A percentile compares a stretch with the other conserved stretches of the same genome.
Conservation (phyloP, 2,329 filamentous ascomycete genomes). For the Beauveria bassiana region DNA sequence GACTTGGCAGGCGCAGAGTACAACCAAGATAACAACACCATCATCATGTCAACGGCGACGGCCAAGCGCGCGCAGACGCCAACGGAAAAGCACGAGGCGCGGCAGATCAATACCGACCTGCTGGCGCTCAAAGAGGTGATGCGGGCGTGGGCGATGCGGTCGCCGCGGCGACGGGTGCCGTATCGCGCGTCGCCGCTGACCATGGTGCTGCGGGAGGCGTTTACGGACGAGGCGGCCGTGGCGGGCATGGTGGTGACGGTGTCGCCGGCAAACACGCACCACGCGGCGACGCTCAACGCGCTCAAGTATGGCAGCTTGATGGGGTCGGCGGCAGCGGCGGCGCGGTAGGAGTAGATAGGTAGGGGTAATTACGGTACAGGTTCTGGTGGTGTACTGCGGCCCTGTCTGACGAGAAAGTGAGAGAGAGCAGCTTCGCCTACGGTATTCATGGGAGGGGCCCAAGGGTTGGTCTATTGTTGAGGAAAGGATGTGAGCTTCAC, state of each 20-base stretch:
- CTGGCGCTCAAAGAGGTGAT: conserved; percentile 39
- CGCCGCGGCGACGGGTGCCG: conserved; percentile 26
- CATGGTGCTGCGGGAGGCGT: conserved; percentile 34
- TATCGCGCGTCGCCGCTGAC: conserved; percentile 35
- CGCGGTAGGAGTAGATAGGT: not conserved
- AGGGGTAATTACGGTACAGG: not conserved
- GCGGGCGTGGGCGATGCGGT: conserved; percentile 26
- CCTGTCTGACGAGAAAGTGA: not conserved
- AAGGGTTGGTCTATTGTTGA: not conserved
- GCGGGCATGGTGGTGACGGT: conserved; percentile 24
- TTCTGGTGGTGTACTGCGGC: not conserved
- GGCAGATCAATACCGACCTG: conserved; percentile 37
- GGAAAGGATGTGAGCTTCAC: not conserved
- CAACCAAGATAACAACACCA: conserved; percentile 22
- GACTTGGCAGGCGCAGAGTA: conserved; percentile 38
- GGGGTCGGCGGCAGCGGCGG: conserved; percentile 15
- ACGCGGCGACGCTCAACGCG: conserved; percentile 33
- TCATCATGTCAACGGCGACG: conserved; percentile 8
- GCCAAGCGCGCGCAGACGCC: conserved; percentile 21
- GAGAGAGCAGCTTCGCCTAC: not conserved
- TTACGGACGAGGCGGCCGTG: conserved; percentile 14
- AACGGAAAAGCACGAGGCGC: conserved; percentile 31
- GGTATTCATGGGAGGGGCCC: not conserved
- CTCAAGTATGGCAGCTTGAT: conserved; percentile 35
- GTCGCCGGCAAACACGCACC: conserved; percentile 28